A percentile compares a stretch with the other conserved stretches of the same genome.
Evolutionary conservation across 2,329 filamentous ascomycete species (phyloP).

Genomic region (Aspergillus fischeri): DNA sequence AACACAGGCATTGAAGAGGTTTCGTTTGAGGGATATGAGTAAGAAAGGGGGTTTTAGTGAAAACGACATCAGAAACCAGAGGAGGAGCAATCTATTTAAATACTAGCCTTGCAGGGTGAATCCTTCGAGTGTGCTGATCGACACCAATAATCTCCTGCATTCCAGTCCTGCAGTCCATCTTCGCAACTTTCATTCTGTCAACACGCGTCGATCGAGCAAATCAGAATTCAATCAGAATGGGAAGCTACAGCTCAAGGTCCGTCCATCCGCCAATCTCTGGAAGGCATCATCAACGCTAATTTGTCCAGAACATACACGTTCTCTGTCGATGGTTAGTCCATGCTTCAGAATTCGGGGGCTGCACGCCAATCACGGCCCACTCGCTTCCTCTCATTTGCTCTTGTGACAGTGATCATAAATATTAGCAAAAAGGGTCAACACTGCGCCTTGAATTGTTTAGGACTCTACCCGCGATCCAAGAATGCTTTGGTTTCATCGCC

Average conservation of each 20-base stretch:
- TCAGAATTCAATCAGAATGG: background rate
- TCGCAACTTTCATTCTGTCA: background rate
- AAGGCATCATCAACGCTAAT: background rate
- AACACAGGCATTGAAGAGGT: background rate
- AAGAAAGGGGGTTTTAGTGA: background rate
- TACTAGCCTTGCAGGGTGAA: background rate
- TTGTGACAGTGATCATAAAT: background rate
- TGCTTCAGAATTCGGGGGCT: background rate
- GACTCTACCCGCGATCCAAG: background rate
- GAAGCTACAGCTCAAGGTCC: background rate
- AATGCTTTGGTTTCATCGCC: conserved; percentile 12
- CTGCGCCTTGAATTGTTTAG: background rate
- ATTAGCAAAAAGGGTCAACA: background rate
- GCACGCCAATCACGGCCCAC: background rate
- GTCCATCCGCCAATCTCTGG: background rate
- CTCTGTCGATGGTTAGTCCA: background rate
- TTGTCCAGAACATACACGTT: background rate
- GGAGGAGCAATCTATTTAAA: background rate
- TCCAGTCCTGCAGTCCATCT: background rate
- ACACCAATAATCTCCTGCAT: background rate
- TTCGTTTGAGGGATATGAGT: background rate
- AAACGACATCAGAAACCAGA: background rate
- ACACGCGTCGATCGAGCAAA: background rate
- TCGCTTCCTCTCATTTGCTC: background rate
- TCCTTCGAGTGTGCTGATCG: background rate